phyloP scores from a whole-genome alignment of 352 stramenopile species.

The Pythium myriotylum region DNA sequence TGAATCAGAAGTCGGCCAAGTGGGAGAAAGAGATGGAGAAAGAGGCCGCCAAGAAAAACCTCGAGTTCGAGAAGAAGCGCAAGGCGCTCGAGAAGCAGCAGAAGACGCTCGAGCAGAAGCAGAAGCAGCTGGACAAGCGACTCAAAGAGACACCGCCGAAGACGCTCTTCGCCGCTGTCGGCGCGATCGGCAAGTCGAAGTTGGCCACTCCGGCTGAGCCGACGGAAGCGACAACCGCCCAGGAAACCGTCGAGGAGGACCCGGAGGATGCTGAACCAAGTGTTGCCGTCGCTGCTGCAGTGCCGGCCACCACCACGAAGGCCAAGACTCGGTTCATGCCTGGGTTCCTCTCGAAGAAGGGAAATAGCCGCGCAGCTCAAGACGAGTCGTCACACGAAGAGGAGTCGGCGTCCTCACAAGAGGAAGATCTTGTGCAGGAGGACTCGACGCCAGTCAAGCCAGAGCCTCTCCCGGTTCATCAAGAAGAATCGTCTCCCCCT shows the following conservation, averaged over 20 bases:
- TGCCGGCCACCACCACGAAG: not conserved
- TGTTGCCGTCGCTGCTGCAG: not conserved
- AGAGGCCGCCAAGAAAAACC: conserved; percentile 8
- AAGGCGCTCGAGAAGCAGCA: conserved; percentile 21
- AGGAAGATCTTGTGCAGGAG: conserved; percentile 7
- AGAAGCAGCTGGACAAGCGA: conserved; percentile 24
- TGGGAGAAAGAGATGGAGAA: conserved; percentile 26
- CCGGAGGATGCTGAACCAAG: not conserved
- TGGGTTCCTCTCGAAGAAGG: conserved; percentile 6
- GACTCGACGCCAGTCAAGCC: not conserved
- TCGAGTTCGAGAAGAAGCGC: conserved; percentile 23
- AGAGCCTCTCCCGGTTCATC: not conserved
- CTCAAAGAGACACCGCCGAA: conserved; percentile 22
- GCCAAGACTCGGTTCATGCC: not conserved
- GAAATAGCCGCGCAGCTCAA: not conserved
- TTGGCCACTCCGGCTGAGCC: not conserved
- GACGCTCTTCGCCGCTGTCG: conserved; percentile 13
- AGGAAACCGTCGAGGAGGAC: not conserved
- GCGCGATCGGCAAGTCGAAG: conserved; percentile 18
- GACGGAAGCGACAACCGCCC: not conserved
- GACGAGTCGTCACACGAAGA: conserved; percentile 6
- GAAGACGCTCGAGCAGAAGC: conserved; percentile 17
- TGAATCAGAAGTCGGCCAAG: conserved; percentile 14
- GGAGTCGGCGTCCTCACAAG: not conserved
- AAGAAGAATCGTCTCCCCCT: not conserved